Evolutionary conservation across 2,329 filamentous ascomycete genomes (phyloP).

Genomic region (Capronia americana): DNA sequence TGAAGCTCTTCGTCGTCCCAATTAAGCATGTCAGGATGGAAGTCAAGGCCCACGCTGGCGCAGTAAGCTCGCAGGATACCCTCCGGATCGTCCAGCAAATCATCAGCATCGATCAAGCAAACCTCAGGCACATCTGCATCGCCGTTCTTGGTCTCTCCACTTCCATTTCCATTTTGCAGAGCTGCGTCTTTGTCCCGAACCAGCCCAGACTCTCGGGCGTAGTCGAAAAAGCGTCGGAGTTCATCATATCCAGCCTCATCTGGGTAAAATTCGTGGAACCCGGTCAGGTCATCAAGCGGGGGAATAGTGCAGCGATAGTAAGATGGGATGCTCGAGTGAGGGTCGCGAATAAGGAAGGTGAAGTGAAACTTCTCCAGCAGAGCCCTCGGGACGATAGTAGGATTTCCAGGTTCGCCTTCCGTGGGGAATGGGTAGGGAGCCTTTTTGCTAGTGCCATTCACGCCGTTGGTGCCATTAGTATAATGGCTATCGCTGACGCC

Average conservation of each 20-base stretch:
- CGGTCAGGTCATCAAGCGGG: constrained; percentile 79
- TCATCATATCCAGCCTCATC: constrained; percentile 90
- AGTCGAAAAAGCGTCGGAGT: constrained; percentile 86
- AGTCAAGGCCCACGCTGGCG: constrained; percentile 78
- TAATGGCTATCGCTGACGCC: constrained; percentile 31
- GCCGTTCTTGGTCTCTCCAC: constrained; percentile 40
- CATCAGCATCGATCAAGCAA: constrained; percentile 91
- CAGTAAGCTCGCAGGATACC: constrained; percentile 80
- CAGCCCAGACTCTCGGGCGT: constrained; percentile 70
- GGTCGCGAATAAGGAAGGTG: constrained; percentile 95
- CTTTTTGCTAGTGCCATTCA: constrained; percentile 31
- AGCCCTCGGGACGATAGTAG: constrained; percentile 79
- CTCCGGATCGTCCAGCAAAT: constrained; percentile 84
- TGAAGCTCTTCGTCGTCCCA: constrained; percentile 82
- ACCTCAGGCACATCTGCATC: constrained; percentile 61
- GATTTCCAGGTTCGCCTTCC: constrained; percentile 71
- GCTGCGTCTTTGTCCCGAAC: constrained; percentile 71
- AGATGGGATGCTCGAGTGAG: constrained; percentile 86
- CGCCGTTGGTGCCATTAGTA: constrained; percentile 37
- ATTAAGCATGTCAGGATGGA: constrained; percentile 75
- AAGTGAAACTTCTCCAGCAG: constrained; percentile 85
- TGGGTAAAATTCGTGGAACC: constrained; percentile 85
- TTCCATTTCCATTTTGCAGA: constrained; percentile 40
- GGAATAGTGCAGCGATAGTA: constrained; percentile 95
- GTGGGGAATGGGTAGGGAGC: constrained; percentile 66